Conservation (phyloP, 345 rosid genomes). For the Triadica sebifera region DNA sequence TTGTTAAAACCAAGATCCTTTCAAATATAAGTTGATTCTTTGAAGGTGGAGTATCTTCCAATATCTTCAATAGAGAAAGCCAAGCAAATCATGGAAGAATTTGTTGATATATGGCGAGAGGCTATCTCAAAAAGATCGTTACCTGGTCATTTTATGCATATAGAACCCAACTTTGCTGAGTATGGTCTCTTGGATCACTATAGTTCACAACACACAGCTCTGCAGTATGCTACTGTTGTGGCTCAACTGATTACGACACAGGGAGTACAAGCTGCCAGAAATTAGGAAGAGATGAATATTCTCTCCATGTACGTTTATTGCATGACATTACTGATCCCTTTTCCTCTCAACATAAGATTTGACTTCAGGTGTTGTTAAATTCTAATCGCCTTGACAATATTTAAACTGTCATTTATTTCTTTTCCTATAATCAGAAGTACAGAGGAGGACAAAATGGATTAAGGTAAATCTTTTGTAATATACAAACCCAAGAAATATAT, state of each 20-base stretch:
- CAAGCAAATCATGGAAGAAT: constrained; percentile 70
- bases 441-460: not conserved
- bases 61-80: constrained; percentile 76
- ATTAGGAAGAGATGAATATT: constrained; percentile 23
- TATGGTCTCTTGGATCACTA: constrained; percentile 69
- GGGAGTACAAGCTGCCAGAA: constrained; percentile 49
- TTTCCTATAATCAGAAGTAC: not conserved
- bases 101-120: constrained; percentile 78
- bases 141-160: constrained; percentile 66
- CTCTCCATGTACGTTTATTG: constrained; percentile 8
- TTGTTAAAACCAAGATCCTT: not conserved
- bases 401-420: not conserved
- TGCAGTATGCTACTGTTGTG: constrained; percentile 72
- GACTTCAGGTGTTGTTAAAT: not conserved
- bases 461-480: not conserved
- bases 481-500: not conserved
- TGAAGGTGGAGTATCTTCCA: constrained; percentile 89
- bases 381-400: not conserved
- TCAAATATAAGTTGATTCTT: constrained; percentile 17
- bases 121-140: constrained; percentile 67
- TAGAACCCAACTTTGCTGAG: constrained; percentile 64
- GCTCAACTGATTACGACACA: constrained; percentile 85
- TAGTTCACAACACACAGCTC: constrained; percentile 78
- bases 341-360: not conserved
- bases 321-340: not conserved